phyloP scores from a whole-genome alignment of 441 rosid genomes.

The Rhodomyrtus psidioides region DNA sequence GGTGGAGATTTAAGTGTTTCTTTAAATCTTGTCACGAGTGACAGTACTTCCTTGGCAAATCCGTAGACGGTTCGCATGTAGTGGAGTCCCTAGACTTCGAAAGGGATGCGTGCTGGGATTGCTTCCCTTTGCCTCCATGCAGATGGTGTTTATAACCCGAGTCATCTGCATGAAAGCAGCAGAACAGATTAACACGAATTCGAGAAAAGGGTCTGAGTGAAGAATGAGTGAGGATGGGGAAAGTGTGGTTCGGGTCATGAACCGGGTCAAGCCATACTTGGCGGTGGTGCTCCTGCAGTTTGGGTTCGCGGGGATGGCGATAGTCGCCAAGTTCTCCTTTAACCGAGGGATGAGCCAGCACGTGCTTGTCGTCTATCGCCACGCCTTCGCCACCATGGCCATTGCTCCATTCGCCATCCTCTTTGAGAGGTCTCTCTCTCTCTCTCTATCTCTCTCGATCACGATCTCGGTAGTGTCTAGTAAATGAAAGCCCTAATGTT shows the following conservation, averaged over 20 bases:
- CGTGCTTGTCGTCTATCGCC: conserved; percentile 44
- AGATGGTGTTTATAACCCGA: not conserved
- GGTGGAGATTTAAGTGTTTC: not conserved
- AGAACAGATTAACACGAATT: not conserved
- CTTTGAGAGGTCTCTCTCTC: conserved; percentile 34
- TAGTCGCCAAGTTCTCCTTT: conserved; percentile 40
- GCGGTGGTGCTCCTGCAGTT: conserved; percentile 43
- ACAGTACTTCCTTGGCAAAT: not conserved
- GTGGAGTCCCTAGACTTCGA: conserved; percentile 60
- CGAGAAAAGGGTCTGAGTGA: not conserved
- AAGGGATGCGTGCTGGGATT: conserved; percentile 19
- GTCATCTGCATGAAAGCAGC: not conserved
- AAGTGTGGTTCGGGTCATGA: not conserved
- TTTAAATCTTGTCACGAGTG: not conserved
- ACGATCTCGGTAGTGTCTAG: not conserved
- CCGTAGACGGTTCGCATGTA: not conserved
- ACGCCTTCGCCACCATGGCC: conserved; percentile 30
- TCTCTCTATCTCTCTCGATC: not conserved
- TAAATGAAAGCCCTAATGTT: not conserved
- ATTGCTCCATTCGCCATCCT: conserved; percentile 52
- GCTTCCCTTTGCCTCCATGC: not conserved
- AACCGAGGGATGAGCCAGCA: conserved; percentile 51
- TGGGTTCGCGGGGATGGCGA: conserved; percentile 42
- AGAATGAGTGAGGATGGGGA: not conserved
- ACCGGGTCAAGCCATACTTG: conserved; percentile 28